These are phyloP conservation scores for Rhizopogon vinicolor DNA, from an alignment of 768 basidiomycete genomes.

Conservation along the genomic window DNA sequence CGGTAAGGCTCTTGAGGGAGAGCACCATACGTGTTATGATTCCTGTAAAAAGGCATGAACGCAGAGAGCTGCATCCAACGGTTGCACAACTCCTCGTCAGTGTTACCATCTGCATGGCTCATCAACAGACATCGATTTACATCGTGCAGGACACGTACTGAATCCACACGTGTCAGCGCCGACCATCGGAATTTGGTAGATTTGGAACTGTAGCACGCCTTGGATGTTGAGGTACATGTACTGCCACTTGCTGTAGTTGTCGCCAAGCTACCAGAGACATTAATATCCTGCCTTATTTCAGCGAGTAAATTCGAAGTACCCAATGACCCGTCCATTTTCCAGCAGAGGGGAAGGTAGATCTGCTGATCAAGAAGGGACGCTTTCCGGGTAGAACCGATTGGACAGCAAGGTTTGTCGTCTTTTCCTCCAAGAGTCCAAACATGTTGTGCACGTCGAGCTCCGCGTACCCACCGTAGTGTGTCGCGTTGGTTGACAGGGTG, in stretches of 20 bases:
- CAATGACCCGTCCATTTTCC: conserved; percentile 74
- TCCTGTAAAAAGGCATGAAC: conserved; percentile 79
- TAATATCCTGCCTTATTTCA: background rate
- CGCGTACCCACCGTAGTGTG: conserved; percentile 55
- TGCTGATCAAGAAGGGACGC: conserved; percentile 68
- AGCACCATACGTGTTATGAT: conserved; percentile 65
- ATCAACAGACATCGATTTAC: background rate
- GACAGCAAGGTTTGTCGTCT: conserved; percentile 57
- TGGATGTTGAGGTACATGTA: conserved; percentile 70
- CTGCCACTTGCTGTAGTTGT: conserved; percentile 73
- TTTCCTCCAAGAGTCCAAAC: conserved; percentile 70
- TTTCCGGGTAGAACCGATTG: conserved; percentile 48
- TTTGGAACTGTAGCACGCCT: conserved; percentile 77
- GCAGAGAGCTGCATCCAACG: conserved; percentile 87
- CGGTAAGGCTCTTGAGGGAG: conserved; percentile 76
- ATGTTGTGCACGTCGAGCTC: conserved; percentile 70
- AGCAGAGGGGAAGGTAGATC: conserved; percentile 64
- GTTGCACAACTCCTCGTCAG: conserved; percentile 76
- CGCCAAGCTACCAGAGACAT: conserved; percentile 48
- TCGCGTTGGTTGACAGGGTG: conserved; percentile 67
- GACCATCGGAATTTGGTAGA: conserved; percentile 81
- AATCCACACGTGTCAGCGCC: conserved; percentile 62
- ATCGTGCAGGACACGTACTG: conserved; percentile 11
- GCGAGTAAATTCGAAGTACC: conserved; percentile 30
- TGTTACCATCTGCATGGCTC: conserved; percentile 42